Evolutionary conservation across 495 filamentous ascomycete species (phyloP).

Genomic region (Penicillium turbatum): DNA sequence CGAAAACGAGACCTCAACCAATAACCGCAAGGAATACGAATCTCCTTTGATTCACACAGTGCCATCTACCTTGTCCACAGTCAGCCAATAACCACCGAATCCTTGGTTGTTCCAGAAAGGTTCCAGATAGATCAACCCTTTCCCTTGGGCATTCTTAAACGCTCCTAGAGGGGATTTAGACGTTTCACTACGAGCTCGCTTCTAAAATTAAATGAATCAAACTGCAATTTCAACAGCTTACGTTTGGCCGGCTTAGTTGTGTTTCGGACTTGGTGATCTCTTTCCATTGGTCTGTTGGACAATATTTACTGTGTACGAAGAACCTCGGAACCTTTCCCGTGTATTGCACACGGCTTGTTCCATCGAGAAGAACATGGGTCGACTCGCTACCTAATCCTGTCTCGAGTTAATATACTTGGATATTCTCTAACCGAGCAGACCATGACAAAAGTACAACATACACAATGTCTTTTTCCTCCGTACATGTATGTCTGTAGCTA

Average conservation of each 20-base stretch:
- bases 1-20: background rate
- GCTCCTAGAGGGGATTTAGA: background rate
- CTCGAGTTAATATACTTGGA: background rate
- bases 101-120: background rate
- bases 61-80: background rate
- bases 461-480: too few species aligned
- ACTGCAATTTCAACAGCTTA: background rate
- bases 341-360: too few species aligned
- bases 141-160: background rate
- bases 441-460: too few species aligned
- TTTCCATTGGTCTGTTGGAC: background rate
- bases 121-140: slow-evolving; percentile 4
- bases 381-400: background rate
- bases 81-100: background rate
- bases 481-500: too few species aligned
- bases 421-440: too few species aligned
- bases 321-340: too few species aligned
- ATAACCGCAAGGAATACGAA: background rate
- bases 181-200: background rate
- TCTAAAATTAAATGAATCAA: background rate
- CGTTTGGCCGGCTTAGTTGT: background rate
- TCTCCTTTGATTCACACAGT: background rate
- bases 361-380: too few species aligned
- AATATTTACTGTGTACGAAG: background rate
- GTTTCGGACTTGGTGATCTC: slow-evolving; percentile 3